Base-by-base conservation (phyloP, 208 protist species). In the Naegleria fowleri region DNA sequence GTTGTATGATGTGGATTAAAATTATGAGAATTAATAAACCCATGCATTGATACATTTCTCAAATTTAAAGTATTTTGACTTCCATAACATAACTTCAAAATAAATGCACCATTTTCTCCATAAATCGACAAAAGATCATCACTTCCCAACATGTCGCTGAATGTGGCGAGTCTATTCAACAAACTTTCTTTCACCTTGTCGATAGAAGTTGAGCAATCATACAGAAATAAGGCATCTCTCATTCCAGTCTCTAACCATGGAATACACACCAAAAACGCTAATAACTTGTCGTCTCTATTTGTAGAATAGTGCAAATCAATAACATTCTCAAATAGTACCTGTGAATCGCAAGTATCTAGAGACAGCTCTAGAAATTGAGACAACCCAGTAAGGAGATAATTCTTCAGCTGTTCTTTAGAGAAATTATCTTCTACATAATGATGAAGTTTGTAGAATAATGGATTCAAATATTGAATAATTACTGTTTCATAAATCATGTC, bases 31-130 rank as follows among this genome's bases (percentile, higher is more conserved):
- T 7, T 36, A 36, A 79, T 36, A 79, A 36, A 79, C 6, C 67
- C 67, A 36, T 79, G 67, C 29, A 79, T 36, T 36, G 67, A 36
- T 36, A 79, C n/a, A 36, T 79, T 79, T 79, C 67, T 79, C 9
- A 79, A 79, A 79, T 79, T 79, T 79, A 79, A 79, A 79, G 67
- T 79, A 9, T 79, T 79, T 79, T 79, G 67, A 79, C 67, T 79
- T 79, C 67, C 67, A 79, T 36, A 79, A 36, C 67, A 79, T 9
- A 79, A 36, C 36, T 33, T 79, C 29, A 79, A 79, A 36, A 79
- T 36, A 79, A 79, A 79, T 79, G 29, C 16, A 79, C 5, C n/a
- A 36, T 25, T 13, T 36, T 25, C 13, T 79, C 67, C 67, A 36
- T 36, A 79, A 36, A 79, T 79, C 9, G 67, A 6, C 9, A 33